A percentile compares a stretch with the other conserved stretches of the same genome.
These are phyloP conservation scores for Panaeolus papilionaceus DNA, from an alignment of 768 basidiomycete species.

Conservation along the genomic window DNA sequence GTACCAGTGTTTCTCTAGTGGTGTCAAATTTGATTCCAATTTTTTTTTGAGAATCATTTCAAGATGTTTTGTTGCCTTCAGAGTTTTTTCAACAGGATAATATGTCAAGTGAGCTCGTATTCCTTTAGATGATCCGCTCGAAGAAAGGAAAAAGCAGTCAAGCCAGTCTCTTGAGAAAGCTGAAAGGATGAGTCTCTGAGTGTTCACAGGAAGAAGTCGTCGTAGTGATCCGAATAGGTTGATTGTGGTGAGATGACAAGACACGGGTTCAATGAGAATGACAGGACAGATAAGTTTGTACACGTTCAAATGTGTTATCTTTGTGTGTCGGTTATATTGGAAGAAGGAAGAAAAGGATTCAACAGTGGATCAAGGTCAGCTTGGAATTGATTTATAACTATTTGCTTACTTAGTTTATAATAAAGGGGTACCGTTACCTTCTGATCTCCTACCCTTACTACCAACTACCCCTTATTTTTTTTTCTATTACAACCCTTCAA, in stretches of 20 bases:
- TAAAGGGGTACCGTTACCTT: background rate
- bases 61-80: background rate
- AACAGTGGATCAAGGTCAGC: background rate
- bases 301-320: constrained; percentile 8
- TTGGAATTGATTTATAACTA: background rate
- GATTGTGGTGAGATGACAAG: constrained; percentile 11
- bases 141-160: background rate
- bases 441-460: constrained; percentile 13
- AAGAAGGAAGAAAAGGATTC: background rate
- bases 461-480: background rate
- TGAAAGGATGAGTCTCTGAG: background rate
- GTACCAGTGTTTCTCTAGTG: background rate
- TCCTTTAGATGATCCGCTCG: constrained; percentile 1
- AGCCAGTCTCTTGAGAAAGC: background rate
- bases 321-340: constrained; percentile 2
- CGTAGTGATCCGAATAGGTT: constrained; percentile 10
- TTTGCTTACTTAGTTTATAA: background rate
- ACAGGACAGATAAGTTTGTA: constrained; percentile 7
- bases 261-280: background rate
- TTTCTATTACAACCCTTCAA: constrained; percentile 8
- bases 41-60: background rate
- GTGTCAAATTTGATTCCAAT: background rate
- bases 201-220: background rate
- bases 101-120: background rate
- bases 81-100: background rate